Conservation (phyloP, 2,329 filamentous ascomycete species). For the Cordyceps tenuipes region DNA sequence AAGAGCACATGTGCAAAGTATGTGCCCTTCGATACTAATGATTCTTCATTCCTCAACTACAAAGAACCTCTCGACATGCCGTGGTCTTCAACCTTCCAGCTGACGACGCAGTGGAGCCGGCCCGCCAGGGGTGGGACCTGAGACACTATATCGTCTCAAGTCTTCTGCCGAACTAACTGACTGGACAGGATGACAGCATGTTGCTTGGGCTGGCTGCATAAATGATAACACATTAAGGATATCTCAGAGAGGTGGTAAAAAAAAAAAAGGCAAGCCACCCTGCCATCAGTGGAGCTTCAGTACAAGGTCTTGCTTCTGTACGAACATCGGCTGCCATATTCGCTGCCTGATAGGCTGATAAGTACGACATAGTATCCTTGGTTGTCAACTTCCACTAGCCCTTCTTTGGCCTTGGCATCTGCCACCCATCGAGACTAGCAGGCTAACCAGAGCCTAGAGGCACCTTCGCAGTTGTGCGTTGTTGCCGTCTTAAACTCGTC, state of each 20-base stretch:
- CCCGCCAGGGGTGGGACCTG: slow-evolving; percentile 3
- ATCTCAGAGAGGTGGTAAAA: too few relatives aligned
- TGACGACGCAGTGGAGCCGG: slow-evolving; percentile 5
- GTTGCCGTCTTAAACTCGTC: too few relatives aligned
- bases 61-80: too few relatives aligned
- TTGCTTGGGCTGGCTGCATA: background rate
- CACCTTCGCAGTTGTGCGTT: too few relatives aligned
- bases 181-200: background rate
- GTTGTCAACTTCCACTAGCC: background rate
- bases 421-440: background rate
- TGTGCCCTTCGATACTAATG: too few relatives aligned
- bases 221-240: background rate
- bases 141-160: slow-evolving; percentile 1
- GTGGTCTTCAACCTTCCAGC: background rate
- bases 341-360: background rate
- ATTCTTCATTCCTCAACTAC: too few relatives aligned
- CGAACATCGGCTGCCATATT: background rate
- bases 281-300: background rate
- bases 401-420: background rate
- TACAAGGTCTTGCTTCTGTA: slow-evolving; percentile 2
- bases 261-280: background rate
- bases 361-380: too few relatives aligned
- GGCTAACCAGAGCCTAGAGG: too few relatives aligned
- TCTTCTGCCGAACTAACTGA: background rate
- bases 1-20: too few relatives aligned